Base-by-base conservation (phyloP, 352 stramenopile species). In the Pythium guiyangense region DNA sequence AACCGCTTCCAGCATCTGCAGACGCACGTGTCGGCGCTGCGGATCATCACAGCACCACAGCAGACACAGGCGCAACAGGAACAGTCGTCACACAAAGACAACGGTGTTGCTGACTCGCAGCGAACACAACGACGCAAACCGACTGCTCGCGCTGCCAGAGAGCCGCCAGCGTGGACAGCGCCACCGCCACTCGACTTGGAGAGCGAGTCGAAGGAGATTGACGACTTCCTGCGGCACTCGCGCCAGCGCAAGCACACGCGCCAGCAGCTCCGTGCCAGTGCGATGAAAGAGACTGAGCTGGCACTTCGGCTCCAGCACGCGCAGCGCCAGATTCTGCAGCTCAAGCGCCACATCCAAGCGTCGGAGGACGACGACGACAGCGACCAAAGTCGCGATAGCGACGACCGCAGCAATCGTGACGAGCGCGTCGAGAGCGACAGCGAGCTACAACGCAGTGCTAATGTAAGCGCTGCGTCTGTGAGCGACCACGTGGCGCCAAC, bases 231-330 rank as follows among this genome's bases (percentile, higher is more conserved):
- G 37, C 64, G 76, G 3, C 69, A 73, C 29, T 84, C 76, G 0
- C 70, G 73, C 20, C 63, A 60, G 15, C 11, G 69, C 42, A 76
- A 73, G 18, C 35, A 60, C 3, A 57, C 69, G 22, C 70, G 77
- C 6, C 66, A 70, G 1, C 67, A 61, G 25, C 50, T 55, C 43
- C 68, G 69, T 57, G 58, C 68, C 8, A 88, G 63, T 43, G 59
- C 60, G 12, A 54, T 57, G 46, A 87, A 77, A 60, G 84, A 94
- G 52, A 84, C 65, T 34, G 74, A 81, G 26, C 52, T 94, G 4
- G 55, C 73, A 6, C 50, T 91, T 26, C 78, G 74, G 45, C 71
- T 94, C 35, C 81, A 92, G 46, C 79, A 88, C 48, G 77, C 82
- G 15, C 76, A 94, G 26, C 69, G 78, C 11, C 78, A 92, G 29